Percentiles rank a stretch among this genome's conserved stretches.
These are phyloP conservation scores for Rhodofomes roseus DNA, from an alignment of 1,284 basidiomycete species.

Conservation along the genomic window DNA sequence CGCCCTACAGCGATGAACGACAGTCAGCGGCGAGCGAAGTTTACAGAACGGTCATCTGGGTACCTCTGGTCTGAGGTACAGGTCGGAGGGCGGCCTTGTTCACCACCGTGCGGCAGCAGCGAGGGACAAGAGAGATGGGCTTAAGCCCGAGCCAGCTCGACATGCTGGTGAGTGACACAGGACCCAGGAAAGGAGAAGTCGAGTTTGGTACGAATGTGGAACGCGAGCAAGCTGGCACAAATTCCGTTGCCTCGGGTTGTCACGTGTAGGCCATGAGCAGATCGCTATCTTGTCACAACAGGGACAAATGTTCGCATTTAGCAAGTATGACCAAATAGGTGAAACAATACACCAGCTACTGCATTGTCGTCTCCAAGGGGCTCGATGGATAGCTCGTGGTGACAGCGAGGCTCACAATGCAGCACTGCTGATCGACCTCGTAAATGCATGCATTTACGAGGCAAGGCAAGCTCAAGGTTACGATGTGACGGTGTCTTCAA, in stretches of 20 bases:
- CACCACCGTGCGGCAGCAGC: slow-evolving; percentile 34
- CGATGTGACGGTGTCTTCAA: too few species aligned
- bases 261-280: neutral
- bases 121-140: neutral
- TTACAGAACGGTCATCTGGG: neutral
- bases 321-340: neutral
- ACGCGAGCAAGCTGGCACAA: neutral
- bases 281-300: neutral
- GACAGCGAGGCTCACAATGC: neutral
- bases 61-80: slow-evolving; percentile 27
- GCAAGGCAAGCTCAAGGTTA: too few species aligned
- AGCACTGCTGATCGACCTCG: too few species aligned
- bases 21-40: slow-evolving; percentile 11
- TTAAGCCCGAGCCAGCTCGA: slow-evolving; percentile 1
- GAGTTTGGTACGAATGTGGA: neutral
- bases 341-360: neutral
- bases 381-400: neutral
- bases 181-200: neutral
- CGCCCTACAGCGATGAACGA: slow-evolving; percentile 26
- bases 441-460: too few species aligned
- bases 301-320: neutral
- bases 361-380: neutral
- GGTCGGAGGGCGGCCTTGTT: slow-evolving; percentile 36
- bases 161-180: neutral
- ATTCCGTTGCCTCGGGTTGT: neutral